phyloP scores from a whole-genome alignment of 1,139 yeast species.

The Debaryomyces coudertii region DNA sequence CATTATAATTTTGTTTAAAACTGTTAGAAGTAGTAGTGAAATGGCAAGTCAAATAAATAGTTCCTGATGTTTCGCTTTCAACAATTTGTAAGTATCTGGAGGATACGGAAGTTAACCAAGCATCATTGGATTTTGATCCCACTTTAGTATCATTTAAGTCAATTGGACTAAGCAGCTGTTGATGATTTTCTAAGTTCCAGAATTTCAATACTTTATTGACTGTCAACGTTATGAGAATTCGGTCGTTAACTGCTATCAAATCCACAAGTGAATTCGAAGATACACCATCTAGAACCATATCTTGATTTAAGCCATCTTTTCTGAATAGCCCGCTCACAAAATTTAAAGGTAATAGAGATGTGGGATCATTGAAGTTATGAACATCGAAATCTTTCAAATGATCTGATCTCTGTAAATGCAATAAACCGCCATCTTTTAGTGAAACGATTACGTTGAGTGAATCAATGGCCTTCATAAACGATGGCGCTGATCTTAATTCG shows the following conservation, averaged over 20 bases:
- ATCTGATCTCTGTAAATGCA: conserved; percentile 49
- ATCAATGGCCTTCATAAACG: conserved; percentile 52
- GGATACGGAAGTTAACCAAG: conserved; percentile 39
- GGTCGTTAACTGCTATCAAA: conserved; percentile 19
- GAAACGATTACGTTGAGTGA: conserved; percentile 52
- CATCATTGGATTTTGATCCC: conserved; percentile 15
- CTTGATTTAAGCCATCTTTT: conserved; percentile 15
- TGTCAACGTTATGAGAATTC: conserved; percentile 34
- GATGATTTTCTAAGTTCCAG: conserved; percentile 54
- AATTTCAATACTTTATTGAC: conserved; percentile 54
- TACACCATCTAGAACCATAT: conserved; percentile 30
- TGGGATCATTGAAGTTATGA: conserved; percentile 52
- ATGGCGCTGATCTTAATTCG: conserved; percentile 64
- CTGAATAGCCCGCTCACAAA: conserved; percentile 33
- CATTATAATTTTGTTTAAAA: conserved; percentile 12
- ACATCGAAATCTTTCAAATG: conserved; percentile 50
- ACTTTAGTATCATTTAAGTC: conserved; percentile 20
- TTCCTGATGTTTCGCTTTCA: conserved; percentile 13
- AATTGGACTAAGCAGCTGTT: conserved; percentile 20
- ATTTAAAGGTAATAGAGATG: conserved; percentile 50
- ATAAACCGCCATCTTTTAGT: conserved; percentile 70
- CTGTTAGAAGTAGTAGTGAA: conserved; percentile 15
- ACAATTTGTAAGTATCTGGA: conserved; percentile 32
- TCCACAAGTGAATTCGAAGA: conserved; percentile 40
- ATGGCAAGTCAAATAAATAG: conserved; percentile 23